phyloP scores from a whole-genome alignment of 306 rosid species.

The Cicer bijugum region DNA sequence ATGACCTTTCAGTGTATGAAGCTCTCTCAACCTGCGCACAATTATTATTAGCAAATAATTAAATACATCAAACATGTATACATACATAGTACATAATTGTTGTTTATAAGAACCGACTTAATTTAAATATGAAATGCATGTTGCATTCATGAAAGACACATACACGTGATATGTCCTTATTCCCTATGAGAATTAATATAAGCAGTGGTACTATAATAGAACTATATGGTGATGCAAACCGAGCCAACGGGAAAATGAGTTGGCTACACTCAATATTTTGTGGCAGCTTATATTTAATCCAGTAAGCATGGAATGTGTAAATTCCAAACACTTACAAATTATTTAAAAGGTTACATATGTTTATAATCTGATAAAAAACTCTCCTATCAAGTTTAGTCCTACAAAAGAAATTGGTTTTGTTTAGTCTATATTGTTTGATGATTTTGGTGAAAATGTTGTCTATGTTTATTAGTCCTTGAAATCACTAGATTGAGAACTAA shows the following conservation, averaged over 20 bases:
- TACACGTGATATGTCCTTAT: slow-evolving; percentile 26
- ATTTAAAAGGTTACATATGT: background rate
- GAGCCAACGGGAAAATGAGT: background rate
- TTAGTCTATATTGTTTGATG: background rate
- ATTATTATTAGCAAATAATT: slow-evolving; percentile 28
- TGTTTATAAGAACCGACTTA: slow-evolving; percentile 17
- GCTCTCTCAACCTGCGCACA: slow-evolving; percentile 79
- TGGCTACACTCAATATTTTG: background rate
- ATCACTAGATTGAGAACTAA: background rate
- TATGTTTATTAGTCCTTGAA: background rate
- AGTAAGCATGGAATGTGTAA: background rate
- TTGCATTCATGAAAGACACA: slow-evolving; percentile 8
- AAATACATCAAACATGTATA: background rate
- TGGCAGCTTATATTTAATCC: background rate
- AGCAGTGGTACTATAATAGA: background rate
- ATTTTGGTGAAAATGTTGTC: background rate
- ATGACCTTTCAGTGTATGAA: slow-evolving; percentile 89
- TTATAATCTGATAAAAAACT: background rate
- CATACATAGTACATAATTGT: background rate
- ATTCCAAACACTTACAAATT: background rate
- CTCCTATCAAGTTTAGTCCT: background rate
- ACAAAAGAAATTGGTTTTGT: background rate
- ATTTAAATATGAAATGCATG: slow-evolving; percentile 29
- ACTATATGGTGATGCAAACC: slow-evolving; percentile 2
- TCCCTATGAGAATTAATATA: background rate